Evolutionary conservation across 179 eudicot genomes (phyloP), one percentile per base, ranked within the genome.

Genomic region (Actinidia polygama): DNA sequence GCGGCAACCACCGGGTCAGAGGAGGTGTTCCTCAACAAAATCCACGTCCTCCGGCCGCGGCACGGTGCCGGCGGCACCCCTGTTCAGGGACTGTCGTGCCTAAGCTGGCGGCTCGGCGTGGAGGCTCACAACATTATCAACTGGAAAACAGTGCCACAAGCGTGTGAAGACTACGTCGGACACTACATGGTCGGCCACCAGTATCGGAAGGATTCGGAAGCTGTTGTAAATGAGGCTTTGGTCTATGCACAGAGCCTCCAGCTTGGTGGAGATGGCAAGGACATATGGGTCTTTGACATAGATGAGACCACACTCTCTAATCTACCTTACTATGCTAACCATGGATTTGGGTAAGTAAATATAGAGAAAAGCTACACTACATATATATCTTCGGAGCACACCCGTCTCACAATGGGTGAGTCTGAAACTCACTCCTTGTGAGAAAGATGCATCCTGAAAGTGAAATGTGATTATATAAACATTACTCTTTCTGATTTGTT

Each of bases 221-320:
- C 74, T 1, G 91, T 86, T 5, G 83, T 86, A 1, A 15, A 76
- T 23, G 87, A 79, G 0, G 95, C 95, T 24, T 73, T 80, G 63
- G 79, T 75, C 14, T 91, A 86, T 82, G 89, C 91, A 11, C 82
- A 85, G 81, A 84, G 81, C 71, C 47, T 91, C 10, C 21, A 73
- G 7, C 72, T 87, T 4, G 79, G 21, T 1, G 84, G 83, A 18
- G 89, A 86, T 74, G 91, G 91, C 0, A 89, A 87, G 54, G 87
- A 90, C 30, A 11, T 90, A 78, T 92, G 96, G 96, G 79, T 92
- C 0, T 92, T 92, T 80, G 95, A 92, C 71, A 81, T 92, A 21
- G 95, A 92, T 58, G 95, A 92, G 44, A 92, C 96, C 36, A 16
- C 90, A 18, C 89, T 92, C 70, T 91, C 94, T 51, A 92, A 92